Base-by-base conservation (phyloP, 2,329 filamentous ascomycete species). In the Paecilomyces niveus region DNA sequence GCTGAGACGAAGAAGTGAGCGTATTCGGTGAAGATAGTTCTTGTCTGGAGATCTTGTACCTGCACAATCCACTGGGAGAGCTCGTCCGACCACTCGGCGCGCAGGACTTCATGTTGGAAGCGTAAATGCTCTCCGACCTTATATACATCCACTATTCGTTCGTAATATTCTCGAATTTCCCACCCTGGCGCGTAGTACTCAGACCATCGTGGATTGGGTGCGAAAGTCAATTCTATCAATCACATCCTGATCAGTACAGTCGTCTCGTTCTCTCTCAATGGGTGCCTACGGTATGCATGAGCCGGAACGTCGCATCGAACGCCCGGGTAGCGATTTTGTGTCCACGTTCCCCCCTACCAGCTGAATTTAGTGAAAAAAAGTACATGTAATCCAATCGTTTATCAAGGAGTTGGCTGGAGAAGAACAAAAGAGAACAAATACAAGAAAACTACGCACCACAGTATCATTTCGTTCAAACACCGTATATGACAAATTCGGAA, bases 261-360 rank as follows among this genome's bases (percentile, higher is more conserved):
- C 24, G 24, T 26, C 24, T 26, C 24, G 24, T 26, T 26, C 24
- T 26, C 24, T 26, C 24, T 26, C 24, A 26, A 26, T 26, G 24
- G 24, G 24, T 29, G 2, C 57, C 50, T 58, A 58, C 57, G 57
- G 32, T 58, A 58, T 51, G 26, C 50, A 35, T 55, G 57, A 33
- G 57, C 54, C 6, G 57, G 57, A 26, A 58, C 54, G 24, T 58
- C 57, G 26, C 57, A 58, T 26, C 57, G 21, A 7, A 62, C 59
- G 21, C 61, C 59, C 29, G 59, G 61, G 54, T 62, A 62, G 18
- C 57, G 57, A 35, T 62, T 62, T n/a, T 61, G 59, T 2, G 59
- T 56, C 61, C 61, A 62, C 51, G 61, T 62, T 10, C 59, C 61
- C 54, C 60, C 60, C 59, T 61, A 24, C 21, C 7, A 26, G 24